Base-by-base conservation (phyloP, 2,329 filamentous ascomycete species). In the Alternaria burnsii region DNA sequence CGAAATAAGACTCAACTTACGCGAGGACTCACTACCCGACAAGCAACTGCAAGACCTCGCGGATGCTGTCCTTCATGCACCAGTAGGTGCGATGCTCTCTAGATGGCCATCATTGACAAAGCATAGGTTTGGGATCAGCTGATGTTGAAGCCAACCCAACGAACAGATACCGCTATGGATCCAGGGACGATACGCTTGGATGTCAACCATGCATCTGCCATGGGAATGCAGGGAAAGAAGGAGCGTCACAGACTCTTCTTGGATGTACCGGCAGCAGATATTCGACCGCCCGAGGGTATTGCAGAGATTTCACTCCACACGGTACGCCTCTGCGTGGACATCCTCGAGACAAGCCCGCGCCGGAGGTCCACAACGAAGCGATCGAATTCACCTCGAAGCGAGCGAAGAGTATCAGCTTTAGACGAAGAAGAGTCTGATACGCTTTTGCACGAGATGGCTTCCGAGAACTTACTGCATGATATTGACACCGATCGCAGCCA, bases 71-170 rank as follows among this genome's bases (percentile, higher is more conserved):
- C 52, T 72, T 22, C 58, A 62, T 47, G 77, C 76, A 32, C 71
- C 73, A 30, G 77, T 76, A 66, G 52, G 71, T 68, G 28, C 11
- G 20, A 5, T 30, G 12, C 12, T 43, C 18, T 26, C 22, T 10
- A 1, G 1, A 8, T 20, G 16, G 0, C 4, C 30, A 53, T 63
- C 42, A 65, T 53, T 56, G 20, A 60, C 6, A 32, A 2, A n/a
- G 3, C 2, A 1, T 26, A 80, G 78, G 65, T 76, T 20, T 80
- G 78, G 79, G 48, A 55, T 6, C 77, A 80, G 52, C 54, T 80
- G 24, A 65, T 65, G 28, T 62, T 80, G 24, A 56, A 56, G 11
- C 67, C 72, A 8, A 68, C 69, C 3, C 51, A 76, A 28, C 51
- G 61, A 18, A 24, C 34, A 14, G 43, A 62, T 34, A 16, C 36